Evolutionary conservation across 148 eudicot species (phyloP), one percentile per base, ranked within the genome.

Genomic region (Oxyria digyna): DNA sequence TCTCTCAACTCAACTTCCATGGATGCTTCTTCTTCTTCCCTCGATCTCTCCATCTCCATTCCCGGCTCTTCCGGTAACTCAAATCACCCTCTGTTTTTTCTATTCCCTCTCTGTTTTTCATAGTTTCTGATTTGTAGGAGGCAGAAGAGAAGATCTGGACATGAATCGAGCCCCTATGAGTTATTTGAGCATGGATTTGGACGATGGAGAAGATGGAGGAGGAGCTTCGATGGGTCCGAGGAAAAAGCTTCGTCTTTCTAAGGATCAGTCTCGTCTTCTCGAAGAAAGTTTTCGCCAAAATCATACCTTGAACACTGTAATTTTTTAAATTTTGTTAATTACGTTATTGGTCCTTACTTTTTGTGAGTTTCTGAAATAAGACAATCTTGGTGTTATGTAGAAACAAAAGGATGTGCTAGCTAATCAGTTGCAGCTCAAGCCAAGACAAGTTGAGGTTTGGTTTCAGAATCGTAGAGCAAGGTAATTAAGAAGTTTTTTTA

Each of bases 381-480:
- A 52, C 17, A 8, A 14, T 20, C 62, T 3, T 23, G 14, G 5
- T 23, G 5, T 54, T 29, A 2, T 14, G 68, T 74, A 83, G 87
- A 83, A 73, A 68, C 79, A 83, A 41, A 83, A 83, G 76, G 82
- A 80, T 71, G 62, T 48, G 12, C 68, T 83, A 73, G 84, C 87
- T 31, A 77, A 49, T 74, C 76, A 69, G 37, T 46, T 83, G 40
- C 75, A 73, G 40, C 72, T 83, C 31, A 80, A 72, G 80, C 75
- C 81, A 37, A 49, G 87, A 62, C 87, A 83, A 69, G 84, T 83
- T 33, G 87, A 83, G 77, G 87, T 83, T 23, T 83, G 87, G 87
- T 83, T 80, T 78, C 87, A 83, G 63, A 83, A 83, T 76, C 78
- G 87, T 20, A 74, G 87, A 59, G 87, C 87, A 69, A 83, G 87